phyloP scores from a whole-genome alignment of 2,329 filamentous ascomycete genomes.

The Truncatella angustata region DNA sequence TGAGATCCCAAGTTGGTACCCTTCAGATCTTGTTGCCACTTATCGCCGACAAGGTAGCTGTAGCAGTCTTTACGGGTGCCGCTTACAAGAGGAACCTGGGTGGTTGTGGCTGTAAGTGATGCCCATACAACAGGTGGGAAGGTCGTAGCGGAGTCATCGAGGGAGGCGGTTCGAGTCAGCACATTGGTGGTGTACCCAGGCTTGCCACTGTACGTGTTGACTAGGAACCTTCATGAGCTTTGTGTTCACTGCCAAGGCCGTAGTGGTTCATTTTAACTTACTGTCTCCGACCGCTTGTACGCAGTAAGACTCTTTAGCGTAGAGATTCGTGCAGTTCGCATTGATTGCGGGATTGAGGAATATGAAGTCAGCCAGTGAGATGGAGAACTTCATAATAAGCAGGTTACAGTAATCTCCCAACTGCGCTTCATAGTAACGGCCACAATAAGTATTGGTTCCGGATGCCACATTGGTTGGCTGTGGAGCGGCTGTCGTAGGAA shows the following conservation, averaged over 20 bases:
- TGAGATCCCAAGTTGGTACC: not conserved
- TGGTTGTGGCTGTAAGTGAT: conserved; percentile 10
- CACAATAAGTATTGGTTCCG: conserved; percentile 18
- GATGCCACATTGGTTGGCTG: conserved; percentile 19
- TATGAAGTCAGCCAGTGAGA: conserved; percentile 19
- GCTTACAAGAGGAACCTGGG: not conserved
- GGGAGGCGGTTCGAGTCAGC: conserved; percentile 9
- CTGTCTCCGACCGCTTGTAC: conserved; percentile 22
- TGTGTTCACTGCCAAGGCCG: not conserved
- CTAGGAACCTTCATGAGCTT: too few relatives aligned
- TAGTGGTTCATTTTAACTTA: not conserved
- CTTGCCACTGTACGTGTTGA: conserved; percentile 13
- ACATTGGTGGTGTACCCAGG: conserved; percentile 8
- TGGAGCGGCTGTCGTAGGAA: conserved; percentile 14
- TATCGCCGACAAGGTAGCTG: not conserved
- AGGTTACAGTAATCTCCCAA: conserved; percentile 24
- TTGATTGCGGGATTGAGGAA: conserved; percentile 11
- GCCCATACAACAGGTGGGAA: conserved; percentile 12
- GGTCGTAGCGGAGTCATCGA: conserved; percentile 9
- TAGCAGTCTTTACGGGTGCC: not conserved
- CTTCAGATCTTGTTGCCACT: not conserved
- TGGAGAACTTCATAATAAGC: conserved; percentile 19
- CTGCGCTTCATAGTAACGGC: conserved; percentile 18
- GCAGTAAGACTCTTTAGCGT: conserved; percentile 20
- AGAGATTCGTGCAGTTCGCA: conserved; percentile 19